Base-by-base conservation (phyloP, 139 green algal species). In the Pleodorina starrii region DNA sequence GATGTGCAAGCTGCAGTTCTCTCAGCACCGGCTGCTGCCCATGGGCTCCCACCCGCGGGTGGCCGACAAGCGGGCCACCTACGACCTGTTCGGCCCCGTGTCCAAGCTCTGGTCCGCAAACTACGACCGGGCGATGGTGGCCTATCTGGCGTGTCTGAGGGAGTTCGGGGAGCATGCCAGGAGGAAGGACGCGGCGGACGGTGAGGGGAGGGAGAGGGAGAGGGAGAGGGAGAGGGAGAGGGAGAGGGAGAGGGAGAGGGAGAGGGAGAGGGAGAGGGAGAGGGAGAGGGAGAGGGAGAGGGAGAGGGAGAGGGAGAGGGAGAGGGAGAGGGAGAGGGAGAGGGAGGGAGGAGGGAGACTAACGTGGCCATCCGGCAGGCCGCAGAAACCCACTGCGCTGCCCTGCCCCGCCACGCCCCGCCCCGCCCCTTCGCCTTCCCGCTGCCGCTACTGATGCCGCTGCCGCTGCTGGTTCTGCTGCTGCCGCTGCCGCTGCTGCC, bases 51-150 rank as follows among this genome's bases (percentile, higher is more conserved):
- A 97, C 85, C 94, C 98, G 0, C 94, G 95, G 27, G 93, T 99
- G 3, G 90, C 91, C 5, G 97, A 99, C 90, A 92, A 89, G 66
- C 93, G 93, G 7, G 86, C 92, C 27, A 93, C 93, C 32, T 96
- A 97, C 81, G 96, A 99, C 86, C 91, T 99, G 87, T 99, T 96
- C 92, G 98, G 98, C 0, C 98, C 98, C 23, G 97, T 98, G 25
- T 95, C 90, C 89, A 96, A 98, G 76, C 88, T 99, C 27, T 96
- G 95, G 86, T 96, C 91, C 75, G 71, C 89, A 23, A 93, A 92
- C n/a, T 99, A 97, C 89, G 97, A 99, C 92, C 86, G 94, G 40
- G 97, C 95, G 36, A 97, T 98, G 93, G 90, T 94, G 35, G 90
- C 91, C 68, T 98, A 95, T 91, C 91, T 98, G 29, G 83, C 92